Conservation (phyloP, 257 asterid species). For the Nicotiana benthamiana region DNA sequence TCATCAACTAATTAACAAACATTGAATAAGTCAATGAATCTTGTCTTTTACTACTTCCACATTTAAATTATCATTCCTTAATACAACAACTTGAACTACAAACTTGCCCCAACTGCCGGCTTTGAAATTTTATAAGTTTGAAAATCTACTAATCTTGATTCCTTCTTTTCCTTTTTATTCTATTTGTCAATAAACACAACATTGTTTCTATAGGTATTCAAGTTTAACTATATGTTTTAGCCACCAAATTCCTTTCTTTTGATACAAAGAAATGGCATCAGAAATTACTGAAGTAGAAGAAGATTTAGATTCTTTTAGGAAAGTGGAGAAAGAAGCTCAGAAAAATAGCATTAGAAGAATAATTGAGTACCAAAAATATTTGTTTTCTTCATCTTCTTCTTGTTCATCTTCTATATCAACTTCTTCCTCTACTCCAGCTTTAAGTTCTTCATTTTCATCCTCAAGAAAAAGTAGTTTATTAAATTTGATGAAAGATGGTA, state of each 20-base stretch:
- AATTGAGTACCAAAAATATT: constrained; percentile 50
- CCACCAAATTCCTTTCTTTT: not conserved
- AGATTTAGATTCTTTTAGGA: constrained; percentile 10
- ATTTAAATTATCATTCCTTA: not conserved
- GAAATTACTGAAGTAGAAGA: constrained; percentile 41
- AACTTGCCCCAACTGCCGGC: constrained; percentile 7
- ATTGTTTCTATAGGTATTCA: not conserved
- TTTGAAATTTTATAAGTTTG: not conserved
- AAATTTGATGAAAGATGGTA: constrained; percentile 61
- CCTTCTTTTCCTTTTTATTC: not conserved
- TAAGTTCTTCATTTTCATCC: constrained; percentile 25
- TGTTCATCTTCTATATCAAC: constrained; percentile 22
- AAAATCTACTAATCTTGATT: not conserved
- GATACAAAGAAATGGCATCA: constrained; percentile 34
- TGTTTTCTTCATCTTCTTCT: constrained; percentile 30
- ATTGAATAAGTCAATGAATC: constrained; percentile 1
- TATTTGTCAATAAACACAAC: not conserved
- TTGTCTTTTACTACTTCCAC: not conserved
- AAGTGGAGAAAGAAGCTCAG: constrained; percentile 29
- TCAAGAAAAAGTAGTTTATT: constrained; percentile 34
- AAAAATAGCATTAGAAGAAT: constrained; percentile 34
- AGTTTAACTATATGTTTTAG: not conserved
- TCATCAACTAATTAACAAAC: not conserved
- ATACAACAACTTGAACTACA: not conserved
- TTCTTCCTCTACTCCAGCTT: constrained; percentile 25